Evolutionary conservation across 768 basidiomycete species (phyloP), one percentile per base, ranked within the genome.

Genomic region (Exsudoporus frostii): DNA sequence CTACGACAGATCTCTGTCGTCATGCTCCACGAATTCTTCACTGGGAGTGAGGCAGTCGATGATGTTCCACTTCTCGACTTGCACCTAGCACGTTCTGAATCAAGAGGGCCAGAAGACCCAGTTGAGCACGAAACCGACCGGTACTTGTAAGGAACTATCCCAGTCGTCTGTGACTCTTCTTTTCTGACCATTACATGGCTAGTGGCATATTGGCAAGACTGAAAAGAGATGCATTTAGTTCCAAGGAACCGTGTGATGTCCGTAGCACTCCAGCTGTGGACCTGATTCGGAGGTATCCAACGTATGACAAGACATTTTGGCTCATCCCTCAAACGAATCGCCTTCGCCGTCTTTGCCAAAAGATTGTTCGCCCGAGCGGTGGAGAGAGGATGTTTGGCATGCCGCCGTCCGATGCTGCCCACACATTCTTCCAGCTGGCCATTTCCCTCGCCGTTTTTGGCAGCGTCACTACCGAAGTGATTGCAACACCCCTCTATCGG

Each of bases 271-370:
- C 82, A 61, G 88, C 85, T 64, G 86, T 88, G 0, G 90, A 95
- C 58, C 93, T 96, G 67, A 96, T 97, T 58, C 82, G 80, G 2
- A 82, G 86, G 50, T 88, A 97, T 71, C 93, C 96, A 0, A 79
- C 85, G 3, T 98, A 90, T 64, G 95, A 98, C 70, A 89, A 84
- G 63, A 82, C 90, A 1, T 87, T 98, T 55, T 97, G 91, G 89
- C 55, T 96, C 19, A 87, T 98, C 66, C 81, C 87, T 2, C 92
- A 96, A 71, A 80, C 82, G 57, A 91, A 88, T 57, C 70, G 72
- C 15, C 33, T 95, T 36, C 86, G 96, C 1, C 79, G 74, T 39
- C 65, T 85, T 53, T 96, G 90, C 65, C 96, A 98, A 70, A 82
- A 80, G 55, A 70, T 96, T 42, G 92, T 96, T 17, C 80, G 81